These are phyloP conservation scores for Triglochin maritima DNA, from an alignment of 106 monocot genomes.

Conservation along the genomic window DNA sequence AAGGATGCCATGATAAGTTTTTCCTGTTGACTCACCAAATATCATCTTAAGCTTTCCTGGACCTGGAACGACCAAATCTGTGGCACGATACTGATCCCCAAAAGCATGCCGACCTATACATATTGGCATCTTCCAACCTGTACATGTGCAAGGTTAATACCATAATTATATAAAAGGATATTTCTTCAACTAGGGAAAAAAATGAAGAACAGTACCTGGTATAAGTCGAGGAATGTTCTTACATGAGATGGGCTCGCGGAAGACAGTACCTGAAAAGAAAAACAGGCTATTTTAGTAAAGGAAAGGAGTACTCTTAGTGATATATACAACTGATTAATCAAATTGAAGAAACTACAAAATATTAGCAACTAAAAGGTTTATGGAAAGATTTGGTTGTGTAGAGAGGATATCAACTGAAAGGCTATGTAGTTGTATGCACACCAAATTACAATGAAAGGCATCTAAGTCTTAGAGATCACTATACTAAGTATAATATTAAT, in stretches of 20 bases:
- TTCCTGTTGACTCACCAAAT: slow-evolving; percentile 39
- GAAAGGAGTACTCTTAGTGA: neutral
- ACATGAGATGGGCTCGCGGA: slow-evolving; percentile 77
- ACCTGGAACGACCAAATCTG: slow-evolving; percentile 58
- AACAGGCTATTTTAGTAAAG: slow-evolving; percentile 1
- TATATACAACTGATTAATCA: neutral
- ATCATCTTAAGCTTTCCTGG: slow-evolving; percentile 82
- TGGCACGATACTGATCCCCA: slow-evolving; percentile 78
- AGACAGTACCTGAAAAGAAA: slow-evolving; percentile 57
- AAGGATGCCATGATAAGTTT: neutral
- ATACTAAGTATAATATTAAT: no score
- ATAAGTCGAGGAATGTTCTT: slow-evolving; percentile 58
- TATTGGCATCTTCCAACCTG: slow-evolving; percentile 80
- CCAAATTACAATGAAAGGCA: no score
- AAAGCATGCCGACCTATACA: slow-evolving; percentile 89
- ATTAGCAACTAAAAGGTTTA: no score
- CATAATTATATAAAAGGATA: neutral
- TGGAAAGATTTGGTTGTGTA: no score
- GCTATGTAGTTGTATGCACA: no score
- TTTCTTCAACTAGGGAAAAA: neutral
- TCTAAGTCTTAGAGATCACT: no score
- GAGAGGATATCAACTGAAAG: no score
- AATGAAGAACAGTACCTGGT: slow-evolving; percentile 24
- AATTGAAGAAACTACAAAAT: no score
- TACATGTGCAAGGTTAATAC: neutral